These are phyloP conservation scores for Zelonia costaricensis DNA, from an alignment of 208 protist genomes.

Conservation along the genomic window DNA sequence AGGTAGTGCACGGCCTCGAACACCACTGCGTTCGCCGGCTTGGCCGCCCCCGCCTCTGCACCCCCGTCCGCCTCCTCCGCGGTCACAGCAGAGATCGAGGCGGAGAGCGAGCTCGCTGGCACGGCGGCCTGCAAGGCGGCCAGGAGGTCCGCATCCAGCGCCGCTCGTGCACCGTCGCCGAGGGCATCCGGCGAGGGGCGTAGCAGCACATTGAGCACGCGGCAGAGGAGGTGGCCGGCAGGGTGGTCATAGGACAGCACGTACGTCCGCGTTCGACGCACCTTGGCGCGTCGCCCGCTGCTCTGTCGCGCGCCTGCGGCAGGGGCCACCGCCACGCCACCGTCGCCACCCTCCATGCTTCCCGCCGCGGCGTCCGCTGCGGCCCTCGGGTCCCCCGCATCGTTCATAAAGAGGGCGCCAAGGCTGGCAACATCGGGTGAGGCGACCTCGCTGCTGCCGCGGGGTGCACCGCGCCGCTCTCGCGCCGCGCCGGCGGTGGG, in stretches of 20 bases:
- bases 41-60: background rate
- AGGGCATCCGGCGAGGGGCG: slow-evolving; percentile 15
- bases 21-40: background rate
- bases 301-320: background rate
- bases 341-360: background rate
- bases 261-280: slow-evolving; percentile 33
- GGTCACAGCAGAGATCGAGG: background rate
- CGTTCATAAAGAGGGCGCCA: slow-evolving; percentile 19
- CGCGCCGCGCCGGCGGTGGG: background rate
- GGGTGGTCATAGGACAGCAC: slow-evolving; percentile 63
- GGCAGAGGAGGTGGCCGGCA: slow-evolving; percentile 64
- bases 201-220: slow-evolving; percentile 38
- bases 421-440: background rate
- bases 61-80: slow-evolving; percentile 11
- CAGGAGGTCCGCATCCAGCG: slow-evolving; percentile 45
- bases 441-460: no score
- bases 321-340: background rate
- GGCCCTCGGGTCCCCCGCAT: background rate
- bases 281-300: slow-evolving; percentile 10
- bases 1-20: slow-evolving; percentile 30
- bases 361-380: background rate
- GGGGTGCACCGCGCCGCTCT: no score
- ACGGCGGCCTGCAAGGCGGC: slow-evolving; percentile 27
- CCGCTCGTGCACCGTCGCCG: slow-evolving; percentile 32
- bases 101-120: background rate